Base-by-base conservation (phyloP, 192 early-diverging fungal genomes). In the Coemansia javaensis region DNA sequence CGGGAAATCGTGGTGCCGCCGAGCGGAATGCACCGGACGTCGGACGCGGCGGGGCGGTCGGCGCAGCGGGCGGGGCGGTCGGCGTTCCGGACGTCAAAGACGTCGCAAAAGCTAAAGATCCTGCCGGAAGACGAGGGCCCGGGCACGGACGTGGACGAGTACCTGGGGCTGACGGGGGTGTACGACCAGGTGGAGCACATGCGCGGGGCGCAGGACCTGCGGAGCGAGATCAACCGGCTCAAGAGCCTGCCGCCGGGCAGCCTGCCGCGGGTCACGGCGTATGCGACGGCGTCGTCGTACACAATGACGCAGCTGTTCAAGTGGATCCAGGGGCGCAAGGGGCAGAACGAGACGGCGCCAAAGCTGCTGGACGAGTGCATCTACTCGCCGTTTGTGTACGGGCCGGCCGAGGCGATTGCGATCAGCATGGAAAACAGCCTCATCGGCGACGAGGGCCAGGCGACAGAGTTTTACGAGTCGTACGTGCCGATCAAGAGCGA, bases 81-180 rank as follows among this genome's bases (percentile, higher is more conserved):
- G 23, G 86, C 87, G 17, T 86, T 85, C 59, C 79, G 93, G 46
- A 95, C 90, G 15, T 90, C 92, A 33, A 95, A 95, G 63, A 89
- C 82, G n/a, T 89, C 90, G 31, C 89, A 91, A 60, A 95, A 95
- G 75, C 69, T 95, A 16, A 87, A 85, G n/a, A 68, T 95, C 16
- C 85, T 95, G 35, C 93, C 93, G 1, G 84, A 87, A 36, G 64
- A 90, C 16, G 82, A 81, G 31, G 79, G 83, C 14, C 47, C 56
- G n/a, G 60, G 50, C 20, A 66, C 61, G 35, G 73, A 44, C 17
- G 67, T 76, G 20, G 77, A 81, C 18, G 63, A 75, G 68, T 63
- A 77, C 14, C 68, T 79, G 24, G 83, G 78, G 0, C 52, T 65
- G 17, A 63, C 65, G 3, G 63, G 60, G 5, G 63, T 78, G 4